Base-by-base conservation (phyloP, 1,284 basidiomycete genomes). In the Leucoagaricus sp. region DNA sequence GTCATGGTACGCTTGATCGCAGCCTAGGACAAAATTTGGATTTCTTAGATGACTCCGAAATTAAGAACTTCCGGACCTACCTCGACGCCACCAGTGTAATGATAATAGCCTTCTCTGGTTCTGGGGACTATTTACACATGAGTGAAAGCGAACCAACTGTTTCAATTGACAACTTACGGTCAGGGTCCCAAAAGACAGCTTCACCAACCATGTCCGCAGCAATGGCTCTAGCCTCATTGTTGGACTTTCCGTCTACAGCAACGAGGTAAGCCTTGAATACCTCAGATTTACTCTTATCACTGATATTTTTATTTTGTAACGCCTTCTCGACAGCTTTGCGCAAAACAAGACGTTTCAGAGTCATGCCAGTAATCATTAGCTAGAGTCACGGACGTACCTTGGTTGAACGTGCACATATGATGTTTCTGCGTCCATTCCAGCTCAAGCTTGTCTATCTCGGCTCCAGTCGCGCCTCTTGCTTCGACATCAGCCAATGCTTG, bases 31-130 rank as follows among this genome's bases (percentile, higher is more conserved):
- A 17, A 45, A 41, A 12, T 3, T 19, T 28, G n/a, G n/a, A n/a
- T n/a, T n/a, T 49, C n/a, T 49, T 7, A 38, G 25, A 9, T n/a
- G 13, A 1, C 13, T 25, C 15, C 8, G 10, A 34, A 9, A n/a
- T 17, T 21, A 33, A 9, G 17, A 19, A 21, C 21, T 29, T 45
- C 52, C 31, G n/a, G 33, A 23, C 66, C 26, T 52, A 81, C 83
- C 63, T 87, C 85, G 48, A 93, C 75, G 34, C 94, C 94, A n/a
- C 92, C 87, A 23, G 86, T 86, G 69, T 88, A 93, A 72, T 93
- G 93, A 69, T 95, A 94, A 73, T 95, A 96, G 13, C 94, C 94
- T 73, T 97, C 94, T 44, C 89, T 83, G 2, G 94, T 97, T 38
- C 94, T 84, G 6, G 94, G 93, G 51, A 88, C 91, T 88, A 49